Evolutionary conservation across 2,329 filamentous ascomycete species (phyloP), one percentile per base, ranked within the genome.

Genomic region (Nemania sp.): DNA sequence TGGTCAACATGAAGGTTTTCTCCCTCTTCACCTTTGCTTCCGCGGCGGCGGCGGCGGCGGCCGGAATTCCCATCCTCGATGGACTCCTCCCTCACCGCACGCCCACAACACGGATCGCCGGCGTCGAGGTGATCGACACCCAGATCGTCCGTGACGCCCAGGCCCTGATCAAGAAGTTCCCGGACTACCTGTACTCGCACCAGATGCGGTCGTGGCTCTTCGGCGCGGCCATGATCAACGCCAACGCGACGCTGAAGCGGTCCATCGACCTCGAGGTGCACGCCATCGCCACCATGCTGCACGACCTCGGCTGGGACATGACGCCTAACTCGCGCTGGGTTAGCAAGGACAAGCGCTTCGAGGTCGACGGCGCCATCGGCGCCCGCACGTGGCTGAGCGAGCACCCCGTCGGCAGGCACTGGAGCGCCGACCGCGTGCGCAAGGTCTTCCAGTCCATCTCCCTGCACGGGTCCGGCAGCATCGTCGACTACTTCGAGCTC

Each of bases 321-420:
- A 60, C 62, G 3, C 54, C 58, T 0, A 46, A 40, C 48, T 62
- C 58, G 5, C 55, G 54, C 34, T 66, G 61, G 64, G 57, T 63
- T 43, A 62, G 59, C 40, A 1, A 35, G 9, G 65, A 63, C 46
- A 67, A 69, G 58, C 65, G 67, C 46, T 65, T 61, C 37, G 64
- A 63, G 52, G 53, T 69, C 59, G 65, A 69, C 54, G 63, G 59
- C 3, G 67, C 65, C 15, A 65, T 65, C 40, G 63, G 60, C 11
- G 63, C 63, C 6, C 60, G 63, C 48, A 63, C 47, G 17, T 65
- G 60, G 54, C 11, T 66, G 6, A 57, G 61, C 21, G 62, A 64
- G 42, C 58, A 62, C 17, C 62, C 62, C 37, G 58, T 54, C 35
- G 64, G 61, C 34, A 64, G 56, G 48, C 25, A 42, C 55, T 64